Conservation (phyloP, 371 early-diverging fungal genomes). For the Entomophthora muscae region DNA sequence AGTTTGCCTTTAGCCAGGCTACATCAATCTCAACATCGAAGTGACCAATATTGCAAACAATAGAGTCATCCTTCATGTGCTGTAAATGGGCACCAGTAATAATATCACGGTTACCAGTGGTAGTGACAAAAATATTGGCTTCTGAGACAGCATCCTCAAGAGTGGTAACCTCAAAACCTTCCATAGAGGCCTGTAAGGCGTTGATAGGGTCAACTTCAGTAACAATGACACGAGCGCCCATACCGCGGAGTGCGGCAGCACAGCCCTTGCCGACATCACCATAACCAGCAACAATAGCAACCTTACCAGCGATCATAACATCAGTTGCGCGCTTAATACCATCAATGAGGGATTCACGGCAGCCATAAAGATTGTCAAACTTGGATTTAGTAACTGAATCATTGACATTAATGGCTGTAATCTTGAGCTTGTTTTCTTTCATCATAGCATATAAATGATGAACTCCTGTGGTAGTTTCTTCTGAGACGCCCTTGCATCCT, state of each 20-base stretch:
- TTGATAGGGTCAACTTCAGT: slow-evolving; percentile 99
- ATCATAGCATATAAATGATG: slow-evolving; percentile 97
- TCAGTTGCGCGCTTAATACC: slow-evolving; percentile 99
- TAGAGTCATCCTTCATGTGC: slow-evolving; percentile 93
- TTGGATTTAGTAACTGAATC: slow-evolving; percentile 99
- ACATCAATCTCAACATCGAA: slow-evolving; percentile 98
- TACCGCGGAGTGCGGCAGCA: slow-evolving; percentile 93
- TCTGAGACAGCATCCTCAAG: slow-evolving; percentile 87
- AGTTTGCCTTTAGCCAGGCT: slow-evolving; percentile 96
- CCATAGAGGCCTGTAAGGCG: slow-evolving; percentile 98
- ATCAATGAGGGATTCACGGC: slow-evolving; percentile 98
- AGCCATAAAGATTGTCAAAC: slow-evolving; percentile 99
- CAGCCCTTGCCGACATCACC: slow-evolving; percentile 99
- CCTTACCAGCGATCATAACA: slow-evolving; percentile 99
- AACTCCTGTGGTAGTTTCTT: slow-evolving; percentile 99
- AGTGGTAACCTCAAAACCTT: slow-evolving; percentile 97
- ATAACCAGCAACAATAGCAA: slow-evolving; percentile 95
- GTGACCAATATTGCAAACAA: slow-evolving; percentile 99
- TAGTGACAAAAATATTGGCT: slow-evolving; percentile 96
- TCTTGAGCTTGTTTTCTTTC: slow-evolving; percentile 84
- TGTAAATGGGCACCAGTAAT: slow-evolving; percentile 81
- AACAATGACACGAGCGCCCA: slow-evolving; percentile 96
- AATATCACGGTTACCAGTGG: slow-evolving; percentile 98
- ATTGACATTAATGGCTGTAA: slow-evolving; percentile 99
- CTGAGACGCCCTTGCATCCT: slow-evolving; percentile 84